Conservation (phyloP, 2,329 filamentous ascomycete genomes). For the Ramularia endophylla region DNA sequence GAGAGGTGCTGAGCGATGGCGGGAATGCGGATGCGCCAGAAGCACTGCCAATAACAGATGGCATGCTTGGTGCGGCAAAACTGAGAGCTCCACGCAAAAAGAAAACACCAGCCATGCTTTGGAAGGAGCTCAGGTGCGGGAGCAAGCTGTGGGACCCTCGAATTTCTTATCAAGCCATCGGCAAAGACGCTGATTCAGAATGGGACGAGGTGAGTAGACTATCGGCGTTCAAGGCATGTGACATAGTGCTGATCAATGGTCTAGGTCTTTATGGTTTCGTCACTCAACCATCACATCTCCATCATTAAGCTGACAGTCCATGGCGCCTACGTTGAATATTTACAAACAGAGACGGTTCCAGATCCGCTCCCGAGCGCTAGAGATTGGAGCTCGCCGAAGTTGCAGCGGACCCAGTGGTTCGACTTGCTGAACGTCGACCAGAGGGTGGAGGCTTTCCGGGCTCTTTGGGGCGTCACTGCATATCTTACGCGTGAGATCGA, state of each 20-base stretch:
- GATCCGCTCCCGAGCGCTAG: conserved; percentile 24
- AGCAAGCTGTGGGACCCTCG: conserved; percentile 52
- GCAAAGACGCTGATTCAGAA: conserved; percentile 38
- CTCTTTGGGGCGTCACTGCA: conserved; percentile 53
- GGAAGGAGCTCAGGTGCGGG: conserved; percentile 47
- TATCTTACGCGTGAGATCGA: conserved; percentile 3
- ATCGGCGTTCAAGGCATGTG: conserved; percentile 1
- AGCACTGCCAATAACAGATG: conserved; percentile 15
- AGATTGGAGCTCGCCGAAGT: conserved; percentile 47
- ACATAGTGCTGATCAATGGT: conserved; percentile 4
- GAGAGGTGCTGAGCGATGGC: conserved; percentile 33
- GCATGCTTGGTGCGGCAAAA: conserved; percentile 8
- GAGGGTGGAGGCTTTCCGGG: conserved; percentile 50
- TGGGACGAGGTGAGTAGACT: conserved; percentile 43
- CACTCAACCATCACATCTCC: conserved; percentile 57
- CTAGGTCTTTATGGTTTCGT: conserved; percentile 57
- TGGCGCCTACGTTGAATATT: conserved; percentile 49
- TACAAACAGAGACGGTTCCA: conserved; percentile 41
- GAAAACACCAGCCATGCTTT: conserved; percentile 44
- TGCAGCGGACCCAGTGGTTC: conserved; percentile 54
- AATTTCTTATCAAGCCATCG: conserved; percentile 52
- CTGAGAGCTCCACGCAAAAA: conserved; percentile 22
- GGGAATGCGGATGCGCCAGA: conserved; percentile 22
- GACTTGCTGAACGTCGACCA: conserved; percentile 51
- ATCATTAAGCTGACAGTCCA: conserved; percentile 55